Conservation (phyloP, 106 monocot genomes). For the Apostasia ramifera region DNA sequence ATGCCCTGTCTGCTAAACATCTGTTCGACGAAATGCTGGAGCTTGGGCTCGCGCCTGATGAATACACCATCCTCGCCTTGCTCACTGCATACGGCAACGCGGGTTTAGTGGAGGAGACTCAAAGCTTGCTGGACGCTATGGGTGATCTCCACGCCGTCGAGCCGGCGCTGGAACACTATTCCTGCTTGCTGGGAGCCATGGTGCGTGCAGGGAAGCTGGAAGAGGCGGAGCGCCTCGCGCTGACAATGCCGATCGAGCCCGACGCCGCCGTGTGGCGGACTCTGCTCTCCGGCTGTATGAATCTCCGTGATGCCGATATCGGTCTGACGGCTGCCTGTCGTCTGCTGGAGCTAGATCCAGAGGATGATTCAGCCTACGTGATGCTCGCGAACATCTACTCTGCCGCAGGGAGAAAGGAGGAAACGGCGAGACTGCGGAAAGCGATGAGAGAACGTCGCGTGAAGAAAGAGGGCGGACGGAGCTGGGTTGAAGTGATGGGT, state of each 20-base stretch:
- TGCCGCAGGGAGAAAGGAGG: conserved; percentile 17
- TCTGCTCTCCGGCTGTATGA: conserved; percentile 35
- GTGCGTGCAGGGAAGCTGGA: conserved; percentile 34
- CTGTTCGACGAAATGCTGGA: conserved; percentile 36
- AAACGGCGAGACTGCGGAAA: conserved; percentile 21
- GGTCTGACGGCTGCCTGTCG: conserved; percentile 12
- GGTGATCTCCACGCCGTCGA: conserved; percentile 9
- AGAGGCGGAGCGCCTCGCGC: conserved; percentile 32
- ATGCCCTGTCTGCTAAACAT: neutral
- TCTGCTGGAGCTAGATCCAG: conserved; percentile 35
- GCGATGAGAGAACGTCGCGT: conserved; percentile 43
- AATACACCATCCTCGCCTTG: conserved; percentile 35
- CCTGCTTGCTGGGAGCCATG: conserved; percentile 52
- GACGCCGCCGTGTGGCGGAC: conserved; percentile 65
- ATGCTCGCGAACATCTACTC: conserved; percentile 47
- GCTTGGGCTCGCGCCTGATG: conserved; percentile 18
- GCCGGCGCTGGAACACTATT: conserved; percentile 51
- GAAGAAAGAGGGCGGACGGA: conserved; percentile 48
- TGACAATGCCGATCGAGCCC: conserved; percentile 48
- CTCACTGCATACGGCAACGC: conserved; percentile 45
- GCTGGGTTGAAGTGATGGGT: conserved; percentile 60
- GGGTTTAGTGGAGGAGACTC: conserved; percentile 27
- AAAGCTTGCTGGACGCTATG: conserved; percentile 39
- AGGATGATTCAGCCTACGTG: conserved; percentile 55
- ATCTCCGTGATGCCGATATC: conserved; percentile 19